Evolutionary conservation across 495 filamentous ascomycete species (phyloP).

Genomic region (Coniosporium apollinis): DNA sequence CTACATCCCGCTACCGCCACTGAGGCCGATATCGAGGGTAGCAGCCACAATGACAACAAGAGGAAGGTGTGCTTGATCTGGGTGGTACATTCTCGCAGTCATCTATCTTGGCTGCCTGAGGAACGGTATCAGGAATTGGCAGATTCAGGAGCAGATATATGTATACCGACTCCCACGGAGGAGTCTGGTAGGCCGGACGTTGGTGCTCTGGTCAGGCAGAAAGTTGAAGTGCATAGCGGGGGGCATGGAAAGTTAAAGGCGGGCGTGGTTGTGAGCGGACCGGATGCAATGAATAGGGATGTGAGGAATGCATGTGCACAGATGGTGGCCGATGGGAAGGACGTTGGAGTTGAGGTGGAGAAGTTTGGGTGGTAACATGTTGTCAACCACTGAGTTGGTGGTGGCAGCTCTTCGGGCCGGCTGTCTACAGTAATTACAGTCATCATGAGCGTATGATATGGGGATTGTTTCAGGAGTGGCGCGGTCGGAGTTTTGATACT

Average conservation of each 20-base stretch:
- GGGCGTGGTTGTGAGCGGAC: conserved; percentile 36
- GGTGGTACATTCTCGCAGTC: conserved; percentile 34
- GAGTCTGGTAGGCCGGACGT: conserved; percentile 37
- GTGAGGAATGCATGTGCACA: conserved; percentile 36
- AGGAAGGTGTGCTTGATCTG: conserved; percentile 37
- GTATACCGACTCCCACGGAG: conserved; percentile 33
- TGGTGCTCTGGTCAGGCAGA: conserved; percentile 14
- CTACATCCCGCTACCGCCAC: conserved; percentile 2
- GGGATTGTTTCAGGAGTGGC: neutral
- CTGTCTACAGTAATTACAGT: neutral
- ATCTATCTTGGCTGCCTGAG: conserved; percentile 33
- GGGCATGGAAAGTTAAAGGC: conserved; percentile 16
- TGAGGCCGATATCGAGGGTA: conserved; percentile 1
- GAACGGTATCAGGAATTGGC: conserved; percentile 29
- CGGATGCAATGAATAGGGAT: conserved; percentile 34
- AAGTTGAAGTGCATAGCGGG: conserved; percentile 19
- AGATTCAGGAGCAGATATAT: conserved; percentile 28
- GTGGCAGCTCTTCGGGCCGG: neutral
- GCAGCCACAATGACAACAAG: conserved; percentile 1
- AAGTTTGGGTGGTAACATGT: conserved; percentile 20
- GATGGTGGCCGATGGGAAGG: conserved; percentile 18
- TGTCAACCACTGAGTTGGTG: too few species aligned
- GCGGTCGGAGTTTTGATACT: too few species aligned
- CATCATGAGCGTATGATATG: neutral
- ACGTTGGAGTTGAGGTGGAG: conserved; percentile 19